phyloP scores from a whole-genome alignment of 257 asterid genomes.

The Catharanthus roseus region DNA sequence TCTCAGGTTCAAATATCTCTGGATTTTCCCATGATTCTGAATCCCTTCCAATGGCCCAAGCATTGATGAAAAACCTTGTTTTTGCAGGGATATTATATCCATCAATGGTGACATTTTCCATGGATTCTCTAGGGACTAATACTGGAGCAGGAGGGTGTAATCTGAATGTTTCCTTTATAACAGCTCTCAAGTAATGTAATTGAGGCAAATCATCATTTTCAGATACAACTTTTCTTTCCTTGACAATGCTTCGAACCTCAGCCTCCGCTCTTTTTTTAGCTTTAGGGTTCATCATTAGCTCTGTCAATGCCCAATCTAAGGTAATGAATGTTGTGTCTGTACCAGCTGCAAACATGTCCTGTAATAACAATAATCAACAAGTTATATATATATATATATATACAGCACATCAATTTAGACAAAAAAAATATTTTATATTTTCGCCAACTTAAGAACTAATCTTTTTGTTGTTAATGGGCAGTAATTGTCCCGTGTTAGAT shows the following conservation, averaged over 20 bases:
- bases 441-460: no score
- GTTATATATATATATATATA: no score
- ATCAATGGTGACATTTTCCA: background rate
- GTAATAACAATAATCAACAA: background rate
- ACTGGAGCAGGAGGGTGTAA: conserved; percentile 17
- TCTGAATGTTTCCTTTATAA: conserved; percentile 10
- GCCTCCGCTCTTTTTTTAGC: conserved; percentile 37
- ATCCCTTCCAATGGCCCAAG: conserved; percentile 30
- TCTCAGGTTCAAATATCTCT: conserved; percentile 11
- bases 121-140: conserved; percentile 13
- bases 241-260: conserved; percentile 39
- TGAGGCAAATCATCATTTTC: conserved; percentile 23
- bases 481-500: no score
- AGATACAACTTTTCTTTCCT: conserved; percentile 27
- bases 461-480: no score
- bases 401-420: no score
- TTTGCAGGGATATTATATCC: conserved; percentile 15
- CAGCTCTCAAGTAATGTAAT: conserved; percentile 9
- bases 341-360: conserved; percentile 79
- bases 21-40: conserved; percentile 23
- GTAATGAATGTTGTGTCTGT: conserved; percentile 54
- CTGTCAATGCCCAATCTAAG: conserved; percentile 64
- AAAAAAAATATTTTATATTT: no score
- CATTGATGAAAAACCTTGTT: conserved; percentile 12
- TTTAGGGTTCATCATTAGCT: conserved; percentile 39